These are phyloP conservation scores for Begonia peltatifolia DNA, from an alignment of 306 rosid species.

Conservation along the genomic window DNA sequence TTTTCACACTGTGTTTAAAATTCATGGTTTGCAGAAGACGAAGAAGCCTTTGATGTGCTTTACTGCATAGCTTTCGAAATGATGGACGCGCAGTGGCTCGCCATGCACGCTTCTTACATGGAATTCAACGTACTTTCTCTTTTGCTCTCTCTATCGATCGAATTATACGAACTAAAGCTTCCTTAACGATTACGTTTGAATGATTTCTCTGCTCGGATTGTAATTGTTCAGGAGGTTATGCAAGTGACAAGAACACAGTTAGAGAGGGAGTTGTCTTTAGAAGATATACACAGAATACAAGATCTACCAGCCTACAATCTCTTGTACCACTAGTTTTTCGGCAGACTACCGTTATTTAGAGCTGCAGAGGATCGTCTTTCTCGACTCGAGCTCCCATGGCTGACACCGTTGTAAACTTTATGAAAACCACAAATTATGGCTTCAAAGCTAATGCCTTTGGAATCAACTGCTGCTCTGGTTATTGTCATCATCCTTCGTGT, in stretches of 20 bases:
- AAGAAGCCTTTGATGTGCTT: constrained; percentile 66
- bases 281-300: constrained; percentile 57
- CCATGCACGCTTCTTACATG: constrained; percentile 94
- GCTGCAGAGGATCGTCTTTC: too few relatives aligned
- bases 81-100: constrained; percentile 98
- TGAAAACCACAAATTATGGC: too few relatives aligned
- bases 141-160: constrained; percentile 2
- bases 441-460: too few relatives aligned
- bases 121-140: constrained; percentile 57
- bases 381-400: too few relatives aligned
- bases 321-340: constrained; percentile 32
- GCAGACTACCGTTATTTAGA: too few relatives aligned
- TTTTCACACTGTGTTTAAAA: constrained; percentile 3
- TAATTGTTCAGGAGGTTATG: constrained; percentile 61
- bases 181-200: too few relatives aligned
- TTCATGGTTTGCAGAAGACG: constrained; percentile 48
- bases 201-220: neutral
- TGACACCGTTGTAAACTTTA: too few relatives aligned
- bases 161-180: too few relatives aligned
- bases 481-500: too few relatives aligned
- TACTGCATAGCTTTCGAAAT: constrained; percentile 79
- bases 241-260: constrained; percentile 62
- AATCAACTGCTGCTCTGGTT: too few relatives aligned
- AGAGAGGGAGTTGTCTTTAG: constrained; percentile 82
- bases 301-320: constrained; percentile 85